Percentiles rank a stretch among this genome's conserved stretches.
These are phyloP conservation scores for Kregervanrija pseudodelftensis DNA, from an alignment of 805 yeast genomes.

Conservation along the genomic window DNA sequence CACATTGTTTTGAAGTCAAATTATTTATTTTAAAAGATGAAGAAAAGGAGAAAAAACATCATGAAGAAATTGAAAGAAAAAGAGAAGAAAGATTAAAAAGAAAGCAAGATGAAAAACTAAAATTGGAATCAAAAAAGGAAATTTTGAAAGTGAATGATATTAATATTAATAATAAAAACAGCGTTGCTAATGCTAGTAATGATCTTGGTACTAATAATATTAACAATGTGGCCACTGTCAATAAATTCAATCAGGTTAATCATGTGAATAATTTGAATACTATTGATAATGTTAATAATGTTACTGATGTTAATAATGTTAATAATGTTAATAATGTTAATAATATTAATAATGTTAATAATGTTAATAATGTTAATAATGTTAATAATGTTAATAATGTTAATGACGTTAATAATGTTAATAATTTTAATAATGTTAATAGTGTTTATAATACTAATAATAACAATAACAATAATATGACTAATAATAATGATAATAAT, in stretches of 20 bases:
- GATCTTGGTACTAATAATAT: background rate
- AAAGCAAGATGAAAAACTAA: slow-evolving; percentile 25
- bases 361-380: background rate
- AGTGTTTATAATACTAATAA: background rate
- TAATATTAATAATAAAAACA: slow-evolving; percentile 6
- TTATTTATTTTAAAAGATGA: slow-evolving; percentile 84
- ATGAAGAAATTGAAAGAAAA: slow-evolving; percentile 24
- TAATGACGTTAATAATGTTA: background rate
- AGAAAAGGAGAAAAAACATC: slow-evolving; percentile 41
- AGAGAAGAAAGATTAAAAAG: slow-evolving; percentile 26
- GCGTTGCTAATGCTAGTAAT: background rate
- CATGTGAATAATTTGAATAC: background rate
- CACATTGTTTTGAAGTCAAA: slow-evolving; percentile 72
- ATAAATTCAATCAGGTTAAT: too few relatives aligned
- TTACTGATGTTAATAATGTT: background rate
- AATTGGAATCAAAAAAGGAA: slow-evolving; percentile 11
- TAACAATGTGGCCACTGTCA: background rate
- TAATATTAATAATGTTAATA: background rate
- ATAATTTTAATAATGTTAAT: background rate
- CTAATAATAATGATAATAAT: background rate
- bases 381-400: background rate
- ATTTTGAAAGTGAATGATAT: slow-evolving; percentile 1
- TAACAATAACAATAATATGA: background rate
- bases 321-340: background rate
- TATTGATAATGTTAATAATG: background rate